Conservation (phyloP, 1,139 yeast genomes). For the Kluyveromyces sp. region DNA sequence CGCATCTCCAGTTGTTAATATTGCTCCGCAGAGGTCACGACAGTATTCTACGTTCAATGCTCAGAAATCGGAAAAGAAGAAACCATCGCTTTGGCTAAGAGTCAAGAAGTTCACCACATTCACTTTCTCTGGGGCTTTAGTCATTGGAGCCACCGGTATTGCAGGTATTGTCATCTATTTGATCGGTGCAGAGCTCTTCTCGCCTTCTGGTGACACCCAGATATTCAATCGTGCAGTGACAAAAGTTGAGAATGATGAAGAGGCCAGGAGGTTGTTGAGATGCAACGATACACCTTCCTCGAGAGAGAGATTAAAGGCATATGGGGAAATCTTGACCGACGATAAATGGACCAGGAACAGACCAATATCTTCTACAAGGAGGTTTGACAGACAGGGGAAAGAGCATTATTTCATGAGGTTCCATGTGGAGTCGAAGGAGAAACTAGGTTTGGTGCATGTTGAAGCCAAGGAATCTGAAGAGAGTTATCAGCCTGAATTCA, state of each 20-base stretch:
- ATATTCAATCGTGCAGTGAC: conserved; percentile 82
- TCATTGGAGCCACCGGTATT: conserved; percentile 61
- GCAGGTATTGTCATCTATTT: conserved; percentile 68
- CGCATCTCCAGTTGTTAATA: background rate
- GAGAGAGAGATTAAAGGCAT: conserved; percentile 67
- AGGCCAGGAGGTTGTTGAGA: conserved; percentile 51
- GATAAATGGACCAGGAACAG: conserved; percentile 85
- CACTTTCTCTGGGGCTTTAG: conserved; percentile 52
- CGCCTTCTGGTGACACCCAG: conserved; percentile 88
- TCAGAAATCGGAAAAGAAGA: conserved; percentile 11
- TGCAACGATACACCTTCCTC: conserved; percentile 35
- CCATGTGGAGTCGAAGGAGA: conserved; percentile 64
- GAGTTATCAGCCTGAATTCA: conserved; percentile 64
- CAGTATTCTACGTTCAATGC: conserved; percentile 16
- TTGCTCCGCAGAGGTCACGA: background rate
- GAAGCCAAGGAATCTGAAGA: conserved; percentile 63
- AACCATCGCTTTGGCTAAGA: conserved; percentile 33
- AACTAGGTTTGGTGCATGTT: conserved; percentile 61
- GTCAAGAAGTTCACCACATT: conserved; percentile 54
- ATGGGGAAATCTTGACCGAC: conserved; percentile 61
- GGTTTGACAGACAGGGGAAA: conserved; percentile 62
- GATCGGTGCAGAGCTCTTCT: conserved; percentile 66
- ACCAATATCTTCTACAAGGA: conserved; percentile 56
- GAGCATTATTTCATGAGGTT: conserved; percentile 81
- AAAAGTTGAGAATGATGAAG: conserved; percentile 60